Conservation (phyloP, 257 asterid species). For the Nicotiana tabacum region DNA sequence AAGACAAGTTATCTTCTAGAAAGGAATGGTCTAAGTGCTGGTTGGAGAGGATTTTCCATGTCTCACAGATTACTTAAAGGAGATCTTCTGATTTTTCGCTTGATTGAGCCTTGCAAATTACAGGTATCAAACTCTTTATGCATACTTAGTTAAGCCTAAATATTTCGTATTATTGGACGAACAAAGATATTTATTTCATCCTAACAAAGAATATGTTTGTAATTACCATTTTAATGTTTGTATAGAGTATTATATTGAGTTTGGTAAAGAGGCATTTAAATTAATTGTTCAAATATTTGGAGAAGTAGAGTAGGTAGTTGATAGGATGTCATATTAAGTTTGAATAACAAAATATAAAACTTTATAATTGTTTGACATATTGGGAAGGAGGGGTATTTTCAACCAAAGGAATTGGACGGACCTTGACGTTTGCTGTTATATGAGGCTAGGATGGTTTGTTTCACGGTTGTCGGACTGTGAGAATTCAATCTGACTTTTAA, state of each 20-base stretch:
- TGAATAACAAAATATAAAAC: background rate
- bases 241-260: background rate
- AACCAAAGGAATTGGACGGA: background rate
- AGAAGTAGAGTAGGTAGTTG: background rate
- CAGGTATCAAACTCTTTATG: slow-evolving; percentile 41
- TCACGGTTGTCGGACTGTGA: background rate
- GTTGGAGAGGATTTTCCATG: slow-evolving; percentile 86
- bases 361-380: background rate
- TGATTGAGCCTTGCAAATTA: slow-evolving; percentile 69
- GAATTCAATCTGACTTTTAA: background rate
- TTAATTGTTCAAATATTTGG: background rate
- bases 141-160: background rate
- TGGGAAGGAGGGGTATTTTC: background rate
- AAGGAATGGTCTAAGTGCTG: slow-evolving; percentile 85
- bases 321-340: background rate
- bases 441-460: background rate
- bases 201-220: background rate
- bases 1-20: slow-evolving; percentile 58
- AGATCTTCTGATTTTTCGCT: slow-evolving; percentile 65
- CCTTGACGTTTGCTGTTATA: background rate
- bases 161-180: background rate
- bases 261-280: background rate
- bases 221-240: background rate
- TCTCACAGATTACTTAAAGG: slow-evolving; percentile 70
- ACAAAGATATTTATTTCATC: background rate